Evolutionary conservation across 768 basidiomycete species (phyloP).

Genomic region (Suillus fuscotomentosus): DNA sequence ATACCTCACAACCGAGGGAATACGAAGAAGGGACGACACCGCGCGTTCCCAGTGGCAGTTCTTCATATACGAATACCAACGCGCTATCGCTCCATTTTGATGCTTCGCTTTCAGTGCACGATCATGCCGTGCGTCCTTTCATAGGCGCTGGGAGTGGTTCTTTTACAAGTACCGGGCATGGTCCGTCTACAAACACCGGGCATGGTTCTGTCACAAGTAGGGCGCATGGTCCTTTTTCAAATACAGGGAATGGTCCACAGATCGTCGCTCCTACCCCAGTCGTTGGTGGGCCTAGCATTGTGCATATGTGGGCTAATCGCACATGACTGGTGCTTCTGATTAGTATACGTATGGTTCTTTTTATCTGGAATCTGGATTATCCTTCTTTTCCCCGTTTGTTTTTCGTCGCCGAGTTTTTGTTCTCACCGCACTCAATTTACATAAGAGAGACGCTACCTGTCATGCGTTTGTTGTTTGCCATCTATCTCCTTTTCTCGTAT

Average conservation of each 20-base stretch:
- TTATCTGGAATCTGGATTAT: slow-evolving; percentile 7
- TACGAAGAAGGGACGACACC: neutral
- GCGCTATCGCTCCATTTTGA: slow-evolving; percentile 36
- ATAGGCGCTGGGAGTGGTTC: slow-evolving; percentile 11
- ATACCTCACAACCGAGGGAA: slow-evolving; percentile 17
- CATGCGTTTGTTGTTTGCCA: slow-evolving; percentile 12
- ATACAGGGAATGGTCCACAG: slow-evolving; percentile 19
- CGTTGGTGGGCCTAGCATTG: slow-evolving; percentile 33
- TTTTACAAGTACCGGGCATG: slow-evolving; percentile 14
- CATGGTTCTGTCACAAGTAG: slow-evolving; percentile 16
- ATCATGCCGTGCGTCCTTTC: slow-evolving; percentile 15
- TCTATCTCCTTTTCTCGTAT: slow-evolving; percentile 4
- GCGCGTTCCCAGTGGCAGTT: slow-evolving; percentile 12
- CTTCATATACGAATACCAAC: slow-evolving; percentile 23
- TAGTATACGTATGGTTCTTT: neutral
- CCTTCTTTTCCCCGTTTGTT: neutral
- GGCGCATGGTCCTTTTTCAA: slow-evolving; percentile 13
- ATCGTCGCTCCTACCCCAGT: slow-evolving; percentile 33
- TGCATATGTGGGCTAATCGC: slow-evolving; percentile 34
- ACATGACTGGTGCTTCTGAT: slow-evolving; percentile 20
- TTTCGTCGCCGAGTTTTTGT: neutral
- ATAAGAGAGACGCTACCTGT: neutral
- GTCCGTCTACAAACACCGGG: slow-evolving; percentile 11
- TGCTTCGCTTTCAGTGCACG: slow-evolving; percentile 32
- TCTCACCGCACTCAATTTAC: neutral